Percentiles rank a stretch among this genome's conserved stretches.
Evolutionary conservation across 2,329 filamentous ascomycete species (phyloP).

Genomic region (Pseudogymnoascus sp.): DNA sequence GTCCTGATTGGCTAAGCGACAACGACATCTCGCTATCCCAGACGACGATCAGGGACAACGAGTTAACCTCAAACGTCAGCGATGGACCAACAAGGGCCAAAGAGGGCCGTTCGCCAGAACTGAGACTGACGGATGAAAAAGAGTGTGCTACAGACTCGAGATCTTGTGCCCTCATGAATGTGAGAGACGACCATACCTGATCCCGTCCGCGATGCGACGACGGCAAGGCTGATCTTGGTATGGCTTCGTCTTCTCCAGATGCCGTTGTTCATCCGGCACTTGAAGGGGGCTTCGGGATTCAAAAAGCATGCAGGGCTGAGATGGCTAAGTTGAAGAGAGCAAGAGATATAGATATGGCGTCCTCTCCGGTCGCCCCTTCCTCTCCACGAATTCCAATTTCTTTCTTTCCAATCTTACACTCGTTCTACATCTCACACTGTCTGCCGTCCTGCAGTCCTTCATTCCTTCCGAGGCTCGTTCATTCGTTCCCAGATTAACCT

Average conservation of each 20-base stretch:
- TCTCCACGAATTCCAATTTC: neutral
- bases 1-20: neutral
- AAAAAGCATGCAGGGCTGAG: neutral
- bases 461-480: neutral
- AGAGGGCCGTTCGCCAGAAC: neutral
- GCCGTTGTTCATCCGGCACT: neutral
- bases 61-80: neutral
- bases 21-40: neutral
- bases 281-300: neutral
- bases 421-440: neutral
- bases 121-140: neutral
- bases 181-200: neutral
- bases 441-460: neutral
- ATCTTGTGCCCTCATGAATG: neutral
- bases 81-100: neutral
- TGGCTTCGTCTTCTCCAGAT: neutral
- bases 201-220: neutral
- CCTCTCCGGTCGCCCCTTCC: neutral
- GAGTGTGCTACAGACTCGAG: neutral
- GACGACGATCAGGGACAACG: neutral
- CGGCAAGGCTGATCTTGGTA: neutral
- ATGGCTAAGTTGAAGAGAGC: neutral
- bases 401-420: neutral
- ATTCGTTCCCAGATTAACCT: neutral
- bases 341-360: neutral